Percentiles rank a stretch among this genome's conserved stretches.
Conservation (phyloP, 2,329 filamentous ascomycete species). For the Monascus ruber region DNA sequence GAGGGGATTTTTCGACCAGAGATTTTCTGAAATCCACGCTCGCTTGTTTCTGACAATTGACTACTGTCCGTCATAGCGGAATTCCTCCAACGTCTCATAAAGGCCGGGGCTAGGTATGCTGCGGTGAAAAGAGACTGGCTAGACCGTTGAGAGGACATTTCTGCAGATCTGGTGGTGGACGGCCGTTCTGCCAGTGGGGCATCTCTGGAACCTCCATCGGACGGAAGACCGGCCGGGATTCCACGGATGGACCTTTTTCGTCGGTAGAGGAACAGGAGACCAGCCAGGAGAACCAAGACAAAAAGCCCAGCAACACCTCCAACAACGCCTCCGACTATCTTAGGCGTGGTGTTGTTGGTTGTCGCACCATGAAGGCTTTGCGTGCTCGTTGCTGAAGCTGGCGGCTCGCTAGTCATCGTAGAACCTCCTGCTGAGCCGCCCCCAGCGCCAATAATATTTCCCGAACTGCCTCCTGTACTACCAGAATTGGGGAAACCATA, state of each 20-base stretch:
- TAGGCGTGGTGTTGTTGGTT: slow-evolving; percentile 32
- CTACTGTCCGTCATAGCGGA: slow-evolving; percentile 26
- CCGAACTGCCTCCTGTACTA: background rate
- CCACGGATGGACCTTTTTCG: slow-evolving; percentile 34
- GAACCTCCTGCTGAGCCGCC: too few species aligned
- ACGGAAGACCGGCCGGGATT: slow-evolving; percentile 12
- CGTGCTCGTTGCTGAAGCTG: slow-evolving; percentile 1
- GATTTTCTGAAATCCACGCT: slow-evolving; percentile 40
- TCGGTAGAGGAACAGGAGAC: slow-evolving; percentile 32
- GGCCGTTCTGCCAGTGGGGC: slow-evolving; percentile 5
- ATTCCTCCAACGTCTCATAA: slow-evolving; percentile 31
- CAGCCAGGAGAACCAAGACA: slow-evolving; percentile 35
- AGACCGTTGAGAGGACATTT: slow-evolving; percentile 27
- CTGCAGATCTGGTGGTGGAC: slow-evolving; percentile 9
- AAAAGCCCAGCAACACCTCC: slow-evolving; percentile 49
- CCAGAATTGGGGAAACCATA: background rate
- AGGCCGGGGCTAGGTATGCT: slow-evolving; percentile 25
- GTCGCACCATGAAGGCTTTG: slow-evolving; percentile 2
- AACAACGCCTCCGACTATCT: slow-evolving; percentile 52
- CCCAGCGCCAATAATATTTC: too few species aligned
- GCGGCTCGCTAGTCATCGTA: too few species aligned
- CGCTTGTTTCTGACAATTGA: slow-evolving; percentile 24
- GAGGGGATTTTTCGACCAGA: slow-evolving; percentile 38
- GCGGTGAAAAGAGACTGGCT: slow-evolving; percentile 28
- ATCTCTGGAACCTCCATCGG: slow-evolving; percentile 11